A percentile compares a stretch with the other conserved stretches of the same genome.
Evolutionary conservation across 257 asterid genomes (phyloP).

Genomic region (Solanum clarkiae): DNA sequence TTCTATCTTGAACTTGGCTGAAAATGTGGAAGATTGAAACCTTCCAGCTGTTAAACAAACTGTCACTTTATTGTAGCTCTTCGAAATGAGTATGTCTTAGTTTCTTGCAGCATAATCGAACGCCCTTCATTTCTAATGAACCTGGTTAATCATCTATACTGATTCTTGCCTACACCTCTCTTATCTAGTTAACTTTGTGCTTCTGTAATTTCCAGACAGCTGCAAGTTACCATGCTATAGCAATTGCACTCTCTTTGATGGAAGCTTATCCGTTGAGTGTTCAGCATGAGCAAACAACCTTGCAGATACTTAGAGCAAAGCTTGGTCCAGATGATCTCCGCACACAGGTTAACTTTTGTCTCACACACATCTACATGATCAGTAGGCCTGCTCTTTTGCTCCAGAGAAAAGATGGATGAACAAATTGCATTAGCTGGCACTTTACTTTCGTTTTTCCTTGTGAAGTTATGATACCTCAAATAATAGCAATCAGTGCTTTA

Average conservation of each 20-base stretch:
- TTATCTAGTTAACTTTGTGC: neutral
- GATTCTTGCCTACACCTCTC: neutral
- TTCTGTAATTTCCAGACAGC: conserved; percentile 58
- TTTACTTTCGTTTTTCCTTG: neutral
- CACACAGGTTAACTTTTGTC: conserved; percentile 58
- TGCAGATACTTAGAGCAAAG: conserved; percentile 90
- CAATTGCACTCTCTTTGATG: conserved; percentile 98
- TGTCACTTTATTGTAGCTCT: neutral
- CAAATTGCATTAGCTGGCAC: neutral
- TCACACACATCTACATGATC: neutral
- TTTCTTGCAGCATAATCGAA: neutral
- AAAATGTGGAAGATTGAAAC: neutral
- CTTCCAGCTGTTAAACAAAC: neutral
- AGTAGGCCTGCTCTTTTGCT: neutral
- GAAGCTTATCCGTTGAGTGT: conserved; percentile 96
- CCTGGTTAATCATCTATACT: neutral
- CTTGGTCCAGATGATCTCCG: conserved; percentile 96
- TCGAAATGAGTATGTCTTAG: neutral
- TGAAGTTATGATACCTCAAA: neutral
- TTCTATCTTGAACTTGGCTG: neutral
- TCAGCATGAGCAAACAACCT: conserved; percentile 97
- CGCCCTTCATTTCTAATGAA: neutral
- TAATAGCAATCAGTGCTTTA: neutral
- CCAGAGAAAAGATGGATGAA: neutral
- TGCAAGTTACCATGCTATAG: conserved; percentile 99